Evolutionary conservation across 345 rosid genomes (phyloP), one percentile per base, ranked within the genome.

Genomic region (Mangifera indica): DNA sequence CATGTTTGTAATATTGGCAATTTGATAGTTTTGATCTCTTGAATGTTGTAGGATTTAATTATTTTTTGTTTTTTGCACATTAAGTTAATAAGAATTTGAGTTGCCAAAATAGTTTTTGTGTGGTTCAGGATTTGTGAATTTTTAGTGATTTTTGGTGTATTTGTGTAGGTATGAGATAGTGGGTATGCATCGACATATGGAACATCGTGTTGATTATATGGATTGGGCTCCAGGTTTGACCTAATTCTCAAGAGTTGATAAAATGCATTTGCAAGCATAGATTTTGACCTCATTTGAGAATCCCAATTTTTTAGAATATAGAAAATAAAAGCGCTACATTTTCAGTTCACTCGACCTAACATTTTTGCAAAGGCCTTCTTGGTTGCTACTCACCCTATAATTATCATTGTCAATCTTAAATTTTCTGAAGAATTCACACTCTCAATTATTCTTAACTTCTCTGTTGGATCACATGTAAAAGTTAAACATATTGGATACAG

Each of bases 141-240:
- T 45, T 67, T 56, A n/a, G 53, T 66, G 17, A 57, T 40, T 49
- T 14, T 52, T 76, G 62, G 15, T 65, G 57, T 66, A 69, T 52
- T 49, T 29, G 4, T 66, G 44, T 80, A 90, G 94, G 26, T 92
- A 81, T 81, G 93, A 94, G 85, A 80, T 90, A 60, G 56, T 90
- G 66, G 98, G 97, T 25, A 82, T 88, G 85, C 98, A 90, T 82
- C 87, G 98, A 22, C 90, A 94, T 72, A 79, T 83, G 77, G 97
- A 94, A 76, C 98, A 94, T 78, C 86, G 98, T 32, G 89, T 86
- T 71, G 98, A 94, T 72, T 89, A 82, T 74, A 84, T 94, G 95
- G 97, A 94, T 44, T 92, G 98, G 97, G 98, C 93, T 79, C 97
- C 98, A 89, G 98, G 98, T 93, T 76, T 79, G 82, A 29, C 71